Evolutionary conservation across 768 basidiomycete species (phyloP), one percentile per base, ranked within the genome.

Genomic region (Porphyrellus cyaneotinctus): DNA sequence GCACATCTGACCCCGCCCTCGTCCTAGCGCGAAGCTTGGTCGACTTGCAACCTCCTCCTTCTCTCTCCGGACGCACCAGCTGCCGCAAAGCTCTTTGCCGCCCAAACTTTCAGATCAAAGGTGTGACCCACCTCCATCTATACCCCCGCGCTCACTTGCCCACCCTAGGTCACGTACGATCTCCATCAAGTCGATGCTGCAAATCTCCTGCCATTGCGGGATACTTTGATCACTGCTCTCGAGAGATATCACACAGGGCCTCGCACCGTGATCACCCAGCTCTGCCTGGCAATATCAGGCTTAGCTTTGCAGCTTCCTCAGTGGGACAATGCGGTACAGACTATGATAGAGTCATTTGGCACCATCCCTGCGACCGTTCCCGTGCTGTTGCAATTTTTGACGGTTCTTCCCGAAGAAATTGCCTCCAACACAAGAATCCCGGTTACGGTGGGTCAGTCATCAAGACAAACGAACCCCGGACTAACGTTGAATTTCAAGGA

Each of bases 31-130:
- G 92, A 97, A 72, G 95, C 97, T 61, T 99, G 97, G 97, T 80
- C 85, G 61, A 91, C 90, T 47, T 97, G 93, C 72, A 95, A 95
- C 74, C 78, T 87, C 70, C 83, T 99, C 61, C 82, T 99, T 58
- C 82, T 87, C 57, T 83, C 85, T 6, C 81, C 85, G 41, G 87
- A 92, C 60, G 83, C 83, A 4, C 88, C 91, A 3, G 67, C 75
- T 30, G 80, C 91, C 48, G 91, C 91, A 35, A 91, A 92, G 68
- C 72, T 97, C 47, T 97, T 99, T 64, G 95, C 94, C 10, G 94
- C 95, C 1, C 97, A 99, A 72, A 98, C 97, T 0, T 91, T 99
- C 68, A 79, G 95, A 67, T 78, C 88, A 44, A 99, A 99, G 80
- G 97, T 91, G 56, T 59, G 85, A 73, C 39, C 45, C 50, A 37